A percentile compares a stretch with the other conserved stretches of the same genome.
phyloP scores from a whole-genome alignment of 2,329 filamentous ascomycete species.

The Clarireedia monteithiana region DNA sequence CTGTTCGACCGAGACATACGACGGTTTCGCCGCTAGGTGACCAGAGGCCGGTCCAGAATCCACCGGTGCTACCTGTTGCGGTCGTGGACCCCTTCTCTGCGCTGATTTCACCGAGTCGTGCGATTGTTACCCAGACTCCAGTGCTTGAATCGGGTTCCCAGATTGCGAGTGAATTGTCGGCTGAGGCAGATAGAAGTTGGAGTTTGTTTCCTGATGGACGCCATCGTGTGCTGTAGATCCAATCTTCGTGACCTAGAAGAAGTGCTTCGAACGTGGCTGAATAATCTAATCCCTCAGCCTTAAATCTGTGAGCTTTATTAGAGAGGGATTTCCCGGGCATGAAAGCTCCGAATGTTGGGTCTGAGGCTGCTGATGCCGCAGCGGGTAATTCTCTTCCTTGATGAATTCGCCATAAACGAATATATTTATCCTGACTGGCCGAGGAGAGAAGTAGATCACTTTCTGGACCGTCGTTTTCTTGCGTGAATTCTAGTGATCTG shows the following conservation, averaged over 20 bases:
- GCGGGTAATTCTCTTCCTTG: slow-evolving; percentile 57
- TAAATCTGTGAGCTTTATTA: slow-evolving; percentile 81
- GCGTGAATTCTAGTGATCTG: slow-evolving; percentile 70
- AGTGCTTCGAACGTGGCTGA: slow-evolving; percentile 90
- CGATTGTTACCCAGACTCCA: slow-evolving; percentile 83
- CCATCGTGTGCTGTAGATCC: slow-evolving; percentile 76
- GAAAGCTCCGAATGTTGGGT: slow-evolving; percentile 50
- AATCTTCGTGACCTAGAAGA: slow-evolving; percentile 91
- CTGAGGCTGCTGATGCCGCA: slow-evolving; percentile 42
- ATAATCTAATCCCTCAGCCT: slow-evolving; percentile 51
- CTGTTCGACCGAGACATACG: slow-evolving; percentile 79
- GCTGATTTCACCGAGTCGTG: slow-evolving; percentile 86
- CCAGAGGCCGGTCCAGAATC: slow-evolving; percentile 96
- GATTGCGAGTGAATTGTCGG: slow-evolving; percentile 88
- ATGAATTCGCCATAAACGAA: slow-evolving; percentile 85
- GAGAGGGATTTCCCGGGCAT: slow-evolving; percentile 65
- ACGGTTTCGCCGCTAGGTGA: slow-evolving; percentile 68
- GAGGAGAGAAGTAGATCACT: slow-evolving; percentile 79
- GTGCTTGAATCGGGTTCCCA: slow-evolving; percentile 82
- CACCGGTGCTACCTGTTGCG: slow-evolving; percentile 89
- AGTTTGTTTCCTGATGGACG: slow-evolving; percentile 36
- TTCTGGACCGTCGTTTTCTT: slow-evolving; percentile 44
- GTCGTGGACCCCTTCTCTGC: slow-evolving; percentile 93
- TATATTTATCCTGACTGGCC: slow-evolving; percentile 95
- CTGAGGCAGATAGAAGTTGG: slow-evolving; percentile 80